Conservation (phyloP, 192 early-diverging fungal species). For the Phycomyces nitens region DNA sequence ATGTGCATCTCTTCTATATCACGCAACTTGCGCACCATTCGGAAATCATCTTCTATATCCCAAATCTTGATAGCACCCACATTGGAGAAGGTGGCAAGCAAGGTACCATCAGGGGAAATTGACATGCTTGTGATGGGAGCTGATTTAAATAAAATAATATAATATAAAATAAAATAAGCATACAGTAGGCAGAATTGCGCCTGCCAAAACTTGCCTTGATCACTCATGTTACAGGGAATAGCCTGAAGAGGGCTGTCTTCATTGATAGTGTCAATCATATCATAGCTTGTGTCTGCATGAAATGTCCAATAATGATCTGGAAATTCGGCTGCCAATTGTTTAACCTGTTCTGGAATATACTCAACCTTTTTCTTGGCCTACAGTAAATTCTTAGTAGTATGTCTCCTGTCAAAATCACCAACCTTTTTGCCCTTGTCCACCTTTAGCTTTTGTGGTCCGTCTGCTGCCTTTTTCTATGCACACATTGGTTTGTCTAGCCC, state of each 20-base stretch:
- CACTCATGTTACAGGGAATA: constrained; percentile 61
- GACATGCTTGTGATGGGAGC: constrained; percentile 80
- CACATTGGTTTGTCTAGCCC: too few species aligned
- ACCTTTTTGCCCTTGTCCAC: neutral
- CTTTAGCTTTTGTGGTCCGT: neutral
- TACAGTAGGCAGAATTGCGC: too few species aligned
- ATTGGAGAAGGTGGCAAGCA: constrained; percentile 86
- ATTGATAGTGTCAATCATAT: constrained; percentile 67
- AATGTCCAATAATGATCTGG: constrained; percentile 62
- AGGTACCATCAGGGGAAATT: constrained; percentile 77
- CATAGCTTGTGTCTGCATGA: constrained; percentile 43
- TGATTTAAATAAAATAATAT: neutral
- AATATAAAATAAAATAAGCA: too few species aligned
- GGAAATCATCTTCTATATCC: constrained; percentile 70
- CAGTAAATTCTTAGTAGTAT: too few species aligned
- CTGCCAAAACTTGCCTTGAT: constrained; percentile 69
- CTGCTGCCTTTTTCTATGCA: constrained; percentile 2
- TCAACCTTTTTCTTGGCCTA: constrained; percentile 14
- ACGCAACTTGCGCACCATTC: constrained; percentile 64
- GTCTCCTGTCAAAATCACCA: too few species aligned
- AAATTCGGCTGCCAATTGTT: constrained; percentile 49
- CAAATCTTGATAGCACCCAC: constrained; percentile 73
- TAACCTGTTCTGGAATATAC: constrained; percentile 52
- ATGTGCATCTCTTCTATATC: constrained; percentile 76
- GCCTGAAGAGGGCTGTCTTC: constrained; percentile 65